Percentiles rank a stretch among this genome's conserved stretches.
These are phyloP conservation scores for Amphichorda felina DNA, from an alignment of 2,329 filamentous ascomycete genomes.

Conservation along the genomic window DNA sequence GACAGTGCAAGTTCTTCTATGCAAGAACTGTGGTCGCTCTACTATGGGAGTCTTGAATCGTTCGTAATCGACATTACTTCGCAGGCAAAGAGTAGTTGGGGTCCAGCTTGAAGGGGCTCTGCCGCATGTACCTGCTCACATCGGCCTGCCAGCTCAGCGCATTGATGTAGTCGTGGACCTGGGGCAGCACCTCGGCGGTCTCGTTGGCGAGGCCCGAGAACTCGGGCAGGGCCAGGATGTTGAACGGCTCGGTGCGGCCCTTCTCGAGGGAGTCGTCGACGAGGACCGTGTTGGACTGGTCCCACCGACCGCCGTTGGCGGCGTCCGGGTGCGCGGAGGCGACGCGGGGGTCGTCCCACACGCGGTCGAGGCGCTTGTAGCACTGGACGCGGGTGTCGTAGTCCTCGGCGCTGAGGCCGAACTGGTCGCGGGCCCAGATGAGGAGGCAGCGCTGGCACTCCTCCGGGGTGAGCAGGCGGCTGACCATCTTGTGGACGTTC, in stretches of 20 bases:
- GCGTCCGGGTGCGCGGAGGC: constrained; percentile 29
- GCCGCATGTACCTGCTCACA: constrained; percentile 49
- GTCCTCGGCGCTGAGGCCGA: constrained; percentile 53
- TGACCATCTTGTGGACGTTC: constrained; percentile 61
- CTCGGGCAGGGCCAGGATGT: constrained; percentile 71
- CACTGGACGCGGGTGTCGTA: constrained; percentile 67
- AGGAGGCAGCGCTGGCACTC: constrained; percentile 48
- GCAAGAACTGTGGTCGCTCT: no score
- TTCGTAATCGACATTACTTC: no score
- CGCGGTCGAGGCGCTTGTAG: constrained; percentile 68
- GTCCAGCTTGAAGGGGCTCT: constrained; percentile 33
- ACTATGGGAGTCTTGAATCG: no score
- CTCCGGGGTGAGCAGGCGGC: constrained; percentile 44
- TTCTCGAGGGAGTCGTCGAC: constrained; percentile 81
- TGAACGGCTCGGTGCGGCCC: constrained; percentile 70
- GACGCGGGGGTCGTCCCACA: constrained; percentile 52
- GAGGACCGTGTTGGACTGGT: constrained; percentile 77
- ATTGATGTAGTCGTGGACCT: constrained; percentile 52
- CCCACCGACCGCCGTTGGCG: constrained; percentile 41
- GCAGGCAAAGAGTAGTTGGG: constrained; percentile 9
- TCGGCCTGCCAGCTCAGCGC: constrained; percentile 40
- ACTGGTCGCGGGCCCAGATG: constrained; percentile 67
- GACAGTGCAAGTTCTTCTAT: not conserved
- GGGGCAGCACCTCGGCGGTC: constrained; percentile 32
- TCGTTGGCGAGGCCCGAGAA: constrained; percentile 42